These are phyloP conservation scores for Pyrenophora teres DNA, from an alignment of 2,329 filamentous ascomycete genomes.

Conservation along the genomic window DNA sequence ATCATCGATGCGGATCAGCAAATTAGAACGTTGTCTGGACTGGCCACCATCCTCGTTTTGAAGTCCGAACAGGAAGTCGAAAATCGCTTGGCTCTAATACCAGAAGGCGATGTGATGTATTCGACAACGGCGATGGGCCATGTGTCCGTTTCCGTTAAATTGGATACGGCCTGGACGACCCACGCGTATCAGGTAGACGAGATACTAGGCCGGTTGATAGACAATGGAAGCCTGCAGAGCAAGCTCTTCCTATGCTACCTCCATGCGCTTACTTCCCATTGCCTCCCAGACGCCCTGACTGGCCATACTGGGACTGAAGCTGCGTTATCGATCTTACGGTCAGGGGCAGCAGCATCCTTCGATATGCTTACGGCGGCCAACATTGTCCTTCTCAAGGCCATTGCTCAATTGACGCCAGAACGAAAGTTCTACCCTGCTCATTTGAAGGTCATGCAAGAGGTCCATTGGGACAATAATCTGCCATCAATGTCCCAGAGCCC, in stretches of 20 bases:
- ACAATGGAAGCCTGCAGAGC: conserved; percentile 58
- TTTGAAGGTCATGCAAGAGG: conserved; percentile 50
- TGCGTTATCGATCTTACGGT: conserved; percentile 56
- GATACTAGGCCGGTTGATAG: conserved; percentile 56
- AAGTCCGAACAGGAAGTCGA: conserved; percentile 17
- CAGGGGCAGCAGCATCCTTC: conserved; percentile 57
- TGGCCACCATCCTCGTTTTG: conserved; percentile 31
- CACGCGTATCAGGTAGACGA: conserved; percentile 58
- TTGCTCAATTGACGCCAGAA: conserved; percentile 42
- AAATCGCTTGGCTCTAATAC: conserved; percentile 47
- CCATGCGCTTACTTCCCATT: conserved; percentile 60
- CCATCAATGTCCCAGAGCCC: conserved; percentile 41
- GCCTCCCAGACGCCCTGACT: conserved; percentile 56
- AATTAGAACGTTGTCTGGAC: conserved; percentile 30
- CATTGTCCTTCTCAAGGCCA: conserved; percentile 24
- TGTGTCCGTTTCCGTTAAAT: conserved; percentile 20
- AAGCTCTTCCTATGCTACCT: conserved; percentile 58
- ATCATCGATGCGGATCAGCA: conserved; percentile 30
- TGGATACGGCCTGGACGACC: conserved; percentile 23
- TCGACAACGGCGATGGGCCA: conserved; percentile 11
- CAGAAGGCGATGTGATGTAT: conserved; percentile 1
- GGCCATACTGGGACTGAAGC: conserved; percentile 60
- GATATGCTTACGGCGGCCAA: conserved; percentile 37
- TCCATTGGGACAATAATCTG: conserved; percentile 50
- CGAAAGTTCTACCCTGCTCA: conserved; percentile 53